Evolutionary conservation across 2,329 filamentous ascomycete genomes (phyloP), one percentile per base, ranked within the genome.

Genomic region (Pestalotiopsis sp.): DNA sequence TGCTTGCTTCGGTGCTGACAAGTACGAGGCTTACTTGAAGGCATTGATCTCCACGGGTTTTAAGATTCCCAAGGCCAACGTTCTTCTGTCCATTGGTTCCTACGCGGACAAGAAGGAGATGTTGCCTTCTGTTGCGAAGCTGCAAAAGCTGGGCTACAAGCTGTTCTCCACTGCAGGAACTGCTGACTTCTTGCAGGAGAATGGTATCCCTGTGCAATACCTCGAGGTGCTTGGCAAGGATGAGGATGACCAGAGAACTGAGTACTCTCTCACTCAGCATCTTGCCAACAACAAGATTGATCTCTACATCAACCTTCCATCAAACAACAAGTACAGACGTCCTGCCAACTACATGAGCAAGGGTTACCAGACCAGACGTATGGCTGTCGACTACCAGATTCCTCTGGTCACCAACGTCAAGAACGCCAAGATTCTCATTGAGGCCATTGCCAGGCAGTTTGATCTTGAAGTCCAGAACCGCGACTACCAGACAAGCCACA

Each of bases 41-140:
- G 96, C 93, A 66, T 85, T 99, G 68, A 90, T 99, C 73, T 97
- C 96, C 1, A 98, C 96, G 66, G 96, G 96, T 60, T 99, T 99
- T 88, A 95, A 93, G 81, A 89, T 99, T 57, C 96, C 96, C 25
- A 97, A 97, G 84, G 94, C 93, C 83, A 98, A 98, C 81, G 92
- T 99, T 68, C 85, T 99, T 17, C 86, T 99, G 70, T 99, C 96
- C 2, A 97, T 99, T 75, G 96, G 96, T 76, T 95, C 94, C 0
- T 98, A 93, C 87, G 98, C 98, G 85, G 96, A 99, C 80, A 99
- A 99, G 87, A 88, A 94, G 78, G 96, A 99, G 83, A 94, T 99
- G 92, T 86, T 99, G 69, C 94, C 95, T 6, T 97, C 95, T 0
- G 92, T 99, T 66, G 86, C 92, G 80, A 97, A 95, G 80, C 87